Conservation (phyloP, 148 eudicot species). For the Limonium bicolor region DNA sequence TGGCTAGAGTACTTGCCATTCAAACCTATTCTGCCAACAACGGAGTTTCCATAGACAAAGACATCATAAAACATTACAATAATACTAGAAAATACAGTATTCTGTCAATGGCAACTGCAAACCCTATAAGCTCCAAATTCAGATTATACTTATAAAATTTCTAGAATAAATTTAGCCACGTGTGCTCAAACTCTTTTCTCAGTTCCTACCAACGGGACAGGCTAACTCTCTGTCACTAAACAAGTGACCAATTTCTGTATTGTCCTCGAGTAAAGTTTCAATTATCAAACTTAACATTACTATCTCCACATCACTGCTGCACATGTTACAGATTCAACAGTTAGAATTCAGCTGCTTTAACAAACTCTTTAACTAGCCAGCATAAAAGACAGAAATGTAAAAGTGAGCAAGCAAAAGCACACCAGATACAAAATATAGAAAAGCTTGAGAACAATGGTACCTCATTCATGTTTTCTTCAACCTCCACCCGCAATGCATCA, state of each 20-base stretch:
- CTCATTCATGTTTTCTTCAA: slow-evolving; percentile 61
- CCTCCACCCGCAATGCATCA: slow-evolving; percentile 75
- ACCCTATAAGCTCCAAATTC: too few species aligned
- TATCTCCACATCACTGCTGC: not conserved
- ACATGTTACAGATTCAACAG: not conserved
- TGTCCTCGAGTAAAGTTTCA: not conserved
- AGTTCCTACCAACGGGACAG: too few species aligned
- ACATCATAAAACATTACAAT: too few species aligned
- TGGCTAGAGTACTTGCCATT: too few species aligned
- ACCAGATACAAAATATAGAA: not conserved
- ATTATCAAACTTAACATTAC: not conserved
- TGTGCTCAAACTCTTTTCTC: too few species aligned
- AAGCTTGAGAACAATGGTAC: slow-evolving; percentile 14
- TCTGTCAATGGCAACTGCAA: too few species aligned
- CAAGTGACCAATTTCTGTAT: too few species aligned
- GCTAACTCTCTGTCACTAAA: too few species aligned
- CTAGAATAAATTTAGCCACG: too few species aligned
- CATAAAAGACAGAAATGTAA: not conserved
- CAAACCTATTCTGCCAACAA: not conserved
- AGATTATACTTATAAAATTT: too few species aligned
- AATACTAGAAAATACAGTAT: too few species aligned
- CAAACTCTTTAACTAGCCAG: not conserved
- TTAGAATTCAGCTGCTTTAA: not conserved
- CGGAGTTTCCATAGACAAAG: not conserved
- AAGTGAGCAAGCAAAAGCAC: not conserved